Conservation (phyloP, 306 rosid genomes). For the Cucurbita ficifolia region DNA sequence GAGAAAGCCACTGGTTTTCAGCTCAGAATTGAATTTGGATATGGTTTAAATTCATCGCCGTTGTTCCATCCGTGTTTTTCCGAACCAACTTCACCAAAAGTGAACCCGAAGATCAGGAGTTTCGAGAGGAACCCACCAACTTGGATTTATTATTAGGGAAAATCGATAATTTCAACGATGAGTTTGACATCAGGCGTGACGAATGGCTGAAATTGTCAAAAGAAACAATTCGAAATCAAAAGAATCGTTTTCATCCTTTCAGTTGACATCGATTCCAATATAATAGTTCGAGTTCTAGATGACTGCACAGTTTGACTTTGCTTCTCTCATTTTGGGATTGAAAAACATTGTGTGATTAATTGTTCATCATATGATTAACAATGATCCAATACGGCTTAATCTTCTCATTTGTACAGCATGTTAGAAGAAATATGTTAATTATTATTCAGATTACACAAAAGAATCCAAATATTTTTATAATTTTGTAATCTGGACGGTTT, state of each 20-base stretch:
- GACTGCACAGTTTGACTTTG: neutral
- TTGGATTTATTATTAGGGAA: neutral
- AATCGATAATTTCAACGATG: neutral
- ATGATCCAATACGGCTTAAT: neutral
- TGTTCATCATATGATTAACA: neutral
- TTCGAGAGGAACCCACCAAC: conserved; percentile 2
- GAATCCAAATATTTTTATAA: no score
- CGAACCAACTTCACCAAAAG: conserved; percentile 4
- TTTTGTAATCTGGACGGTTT: neutral
- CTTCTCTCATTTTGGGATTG: neutral
- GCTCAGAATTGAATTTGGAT: neutral
- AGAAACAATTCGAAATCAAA: neutral
- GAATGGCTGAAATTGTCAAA: neutral
- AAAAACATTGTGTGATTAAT: neutral
- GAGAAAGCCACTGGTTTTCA: neutral
- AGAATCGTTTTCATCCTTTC: neutral
- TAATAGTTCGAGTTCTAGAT: neutral
- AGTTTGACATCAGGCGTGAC: conserved; percentile 3
- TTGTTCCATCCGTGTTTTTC: neutral
- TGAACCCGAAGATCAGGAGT: neutral
- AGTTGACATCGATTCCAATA: no score
- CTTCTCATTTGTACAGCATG: neutral
- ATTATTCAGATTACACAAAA: neutral
- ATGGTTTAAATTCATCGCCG: neutral
- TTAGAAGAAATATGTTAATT: neutral